phyloP scores from a whole-genome alignment of 129 eudicot species.

The Mikania micrantha region DNA sequence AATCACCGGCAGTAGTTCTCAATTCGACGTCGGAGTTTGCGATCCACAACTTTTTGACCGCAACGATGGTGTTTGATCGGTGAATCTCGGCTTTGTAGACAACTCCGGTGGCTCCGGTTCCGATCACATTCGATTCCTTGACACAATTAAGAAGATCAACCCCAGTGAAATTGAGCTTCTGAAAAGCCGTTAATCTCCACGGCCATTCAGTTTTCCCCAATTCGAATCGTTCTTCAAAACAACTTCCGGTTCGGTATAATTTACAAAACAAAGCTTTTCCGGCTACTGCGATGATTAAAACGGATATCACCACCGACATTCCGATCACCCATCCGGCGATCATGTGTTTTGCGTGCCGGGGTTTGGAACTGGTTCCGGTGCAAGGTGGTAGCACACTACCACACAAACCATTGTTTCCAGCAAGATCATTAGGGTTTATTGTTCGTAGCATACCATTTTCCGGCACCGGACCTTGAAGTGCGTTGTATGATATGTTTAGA shows the following conservation, averaged over 20 bases:
- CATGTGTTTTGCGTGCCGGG: constrained; percentile 42
- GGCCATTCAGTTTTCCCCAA: constrained; percentile 65
- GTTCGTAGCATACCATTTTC: constrained; percentile 70
- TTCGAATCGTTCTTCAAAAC: constrained; percentile 52
- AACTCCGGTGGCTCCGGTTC: constrained; percentile 86
- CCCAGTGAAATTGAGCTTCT: constrained; percentile 66
- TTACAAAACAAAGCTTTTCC: constrained; percentile 35
- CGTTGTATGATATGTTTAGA: constrained; percentile 68
- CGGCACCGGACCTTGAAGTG: constrained; percentile 70
- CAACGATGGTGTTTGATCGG: constrained; percentile 50
- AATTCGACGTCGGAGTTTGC: constrained; percentile 52
- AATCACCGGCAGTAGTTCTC: constrained; percentile 53
- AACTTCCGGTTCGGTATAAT: constrained; percentile 50
- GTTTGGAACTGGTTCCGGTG: constrained; percentile 19
- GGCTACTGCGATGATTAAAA: constrained; percentile 38
- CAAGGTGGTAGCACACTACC: constrained; percentile 78
- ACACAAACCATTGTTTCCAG: constrained; percentile 65
- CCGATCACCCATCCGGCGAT: constrained; percentile 73
- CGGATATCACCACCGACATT: constrained; percentile 36
- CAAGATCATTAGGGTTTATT: constrained; percentile 64
- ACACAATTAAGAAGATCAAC: constrained; percentile 52
- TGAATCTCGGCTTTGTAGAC: constrained; percentile 83
- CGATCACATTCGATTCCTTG: constrained; percentile 70
- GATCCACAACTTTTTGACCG: constrained; percentile 89
- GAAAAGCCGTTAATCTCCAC: constrained; percentile 86